Percentiles rank a stretch among this genome's conserved stretches.
Conservation (phyloP, 2,329 filamentous ascomycete genomes). For the Elsinoe fawcettii region DNA sequence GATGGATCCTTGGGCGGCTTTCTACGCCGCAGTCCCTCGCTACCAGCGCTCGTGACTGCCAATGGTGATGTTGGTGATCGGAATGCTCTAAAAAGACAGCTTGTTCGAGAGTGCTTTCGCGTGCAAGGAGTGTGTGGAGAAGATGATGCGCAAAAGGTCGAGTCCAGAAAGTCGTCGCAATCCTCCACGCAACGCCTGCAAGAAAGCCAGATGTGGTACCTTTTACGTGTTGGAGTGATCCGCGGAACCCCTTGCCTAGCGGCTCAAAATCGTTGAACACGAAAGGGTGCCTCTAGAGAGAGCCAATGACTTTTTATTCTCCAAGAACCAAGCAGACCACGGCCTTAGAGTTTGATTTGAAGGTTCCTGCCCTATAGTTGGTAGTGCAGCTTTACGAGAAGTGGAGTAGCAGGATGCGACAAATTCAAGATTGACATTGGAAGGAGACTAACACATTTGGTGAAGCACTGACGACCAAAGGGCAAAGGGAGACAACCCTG, state of each 20-base stretch:
- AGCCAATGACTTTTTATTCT: not conserved
- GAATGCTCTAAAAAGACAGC: not conserved
- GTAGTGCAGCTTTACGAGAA: not conserved
- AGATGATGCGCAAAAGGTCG: not conserved
- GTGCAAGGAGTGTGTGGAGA: constrained; percentile 1
- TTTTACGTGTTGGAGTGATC: not conserved
- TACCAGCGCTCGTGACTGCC: constrained; percentile 9
- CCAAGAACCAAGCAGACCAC: no score
- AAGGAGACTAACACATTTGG: not conserved
- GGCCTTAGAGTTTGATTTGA: not conserved
- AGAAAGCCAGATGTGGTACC: not conserved
- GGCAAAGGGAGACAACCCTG: not conserved
- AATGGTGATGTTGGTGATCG: not conserved
- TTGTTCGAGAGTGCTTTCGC: not conserved
- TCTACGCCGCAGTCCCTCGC: constrained; percentile 15
- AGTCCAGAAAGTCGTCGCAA: constrained; percentile 12
- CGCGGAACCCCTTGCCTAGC: constrained; percentile 7
- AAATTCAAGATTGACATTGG: not conserved
- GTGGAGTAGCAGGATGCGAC: not conserved
- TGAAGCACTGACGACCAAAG: constrained; percentile 1
- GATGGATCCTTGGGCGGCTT: constrained; percentile 1
- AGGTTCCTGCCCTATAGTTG: not conserved
- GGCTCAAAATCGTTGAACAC: constrained; percentile 8
- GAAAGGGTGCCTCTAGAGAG: not conserved
- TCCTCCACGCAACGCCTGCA: constrained; percentile 7